Conservation (phyloP, 2,329 filamentous ascomycete genomes). For the Aspergillus floridensis region DNA sequence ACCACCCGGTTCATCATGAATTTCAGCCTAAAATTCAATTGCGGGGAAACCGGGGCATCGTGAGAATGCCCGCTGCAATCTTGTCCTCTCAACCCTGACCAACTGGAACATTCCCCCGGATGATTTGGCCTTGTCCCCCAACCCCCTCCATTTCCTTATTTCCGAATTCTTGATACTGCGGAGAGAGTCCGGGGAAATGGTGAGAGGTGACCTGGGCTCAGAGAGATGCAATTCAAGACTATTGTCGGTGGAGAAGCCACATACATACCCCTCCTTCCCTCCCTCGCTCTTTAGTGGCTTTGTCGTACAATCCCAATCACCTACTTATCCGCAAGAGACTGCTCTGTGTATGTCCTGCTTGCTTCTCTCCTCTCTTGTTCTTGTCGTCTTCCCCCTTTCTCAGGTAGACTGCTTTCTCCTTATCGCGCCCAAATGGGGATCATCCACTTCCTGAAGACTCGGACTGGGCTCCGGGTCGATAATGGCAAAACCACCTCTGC, state of each 20-base stretch:
- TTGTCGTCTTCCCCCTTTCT: neutral
- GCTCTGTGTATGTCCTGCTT: neutral
- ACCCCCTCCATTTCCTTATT: too few species aligned
- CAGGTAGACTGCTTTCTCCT: neutral
- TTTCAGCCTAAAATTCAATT: too few species aligned
- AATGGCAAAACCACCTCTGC: conserved; percentile 41
- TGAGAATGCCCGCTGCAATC: too few species aligned
- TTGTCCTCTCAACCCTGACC: too few species aligned
- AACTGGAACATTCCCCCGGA: too few species aligned
- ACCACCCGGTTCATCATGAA: too few species aligned
- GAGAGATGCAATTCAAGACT: neutral
- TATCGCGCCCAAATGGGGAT: conserved; percentile 26
- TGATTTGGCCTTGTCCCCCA: too few species aligned
- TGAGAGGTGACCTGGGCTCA: neutral
- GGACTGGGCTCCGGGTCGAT: conserved; percentile 33
- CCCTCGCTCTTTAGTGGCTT: neutral
- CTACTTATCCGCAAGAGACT: neutral
- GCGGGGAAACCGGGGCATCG: too few species aligned
- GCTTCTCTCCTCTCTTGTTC: neutral
- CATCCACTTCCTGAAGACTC: conserved; percentile 28
- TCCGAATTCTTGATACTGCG: too few species aligned
- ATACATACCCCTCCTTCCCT: neutral
- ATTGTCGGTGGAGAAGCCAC: too few species aligned
- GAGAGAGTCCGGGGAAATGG: too few species aligned
- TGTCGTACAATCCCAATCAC: neutral